A percentile compares a stretch with the other conserved stretches of the same genome.
phyloP scores from a whole-genome alignment of 805 yeast species.

The Hanseniaspora meyeri region DNA sequence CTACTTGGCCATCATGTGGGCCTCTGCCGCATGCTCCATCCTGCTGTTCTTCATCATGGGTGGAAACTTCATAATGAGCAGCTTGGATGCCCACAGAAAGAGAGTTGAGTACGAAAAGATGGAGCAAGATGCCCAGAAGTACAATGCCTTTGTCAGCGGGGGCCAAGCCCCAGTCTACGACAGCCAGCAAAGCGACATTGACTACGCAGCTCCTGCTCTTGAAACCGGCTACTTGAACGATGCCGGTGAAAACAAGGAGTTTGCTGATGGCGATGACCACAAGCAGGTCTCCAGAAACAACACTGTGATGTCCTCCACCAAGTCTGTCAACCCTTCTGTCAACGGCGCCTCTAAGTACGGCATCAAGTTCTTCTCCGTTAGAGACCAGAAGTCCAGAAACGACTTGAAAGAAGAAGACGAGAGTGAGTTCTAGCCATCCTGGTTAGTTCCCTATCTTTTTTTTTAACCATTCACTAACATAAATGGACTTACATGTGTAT shows the following conservation, averaged over 20 bases:
- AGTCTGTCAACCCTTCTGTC: slow-evolving; percentile 17
- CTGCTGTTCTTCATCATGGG: slow-evolving; percentile 17
- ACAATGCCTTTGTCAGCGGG: slow-evolving; percentile 14
- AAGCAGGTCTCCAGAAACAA: slow-evolving; percentile 12
- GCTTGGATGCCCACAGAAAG: slow-evolving; percentile 18
- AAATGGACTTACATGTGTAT: no score
- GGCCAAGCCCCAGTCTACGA: not conserved
- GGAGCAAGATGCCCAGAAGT: slow-evolving; percentile 17
- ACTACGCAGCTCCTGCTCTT: not conserved
- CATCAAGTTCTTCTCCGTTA: slow-evolving; percentile 65
- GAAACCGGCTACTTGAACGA: not conserved
- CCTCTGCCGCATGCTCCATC: slow-evolving; percentile 38
- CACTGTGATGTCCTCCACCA: slow-evolving; percentile 13
- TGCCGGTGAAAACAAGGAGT: not conserved
- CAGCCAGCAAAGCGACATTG: not conserved
- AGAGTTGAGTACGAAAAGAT: slow-evolving; percentile 17
- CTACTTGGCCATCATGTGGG: slow-evolving; percentile 58
- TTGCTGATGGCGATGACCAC: slow-evolving; percentile 9
- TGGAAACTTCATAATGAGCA: slow-evolving; percentile 20
- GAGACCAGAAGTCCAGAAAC: slow-evolving; percentile 34
- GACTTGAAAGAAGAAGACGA: slow-evolving; percentile 33
- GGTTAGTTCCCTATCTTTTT: no score
- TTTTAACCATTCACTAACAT: not conserved
- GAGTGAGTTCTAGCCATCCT: slow-evolving; percentile 15
- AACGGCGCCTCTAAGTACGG: slow-evolving; percentile 33